Conservation (phyloP, 2,329 filamentous ascomycete genomes). For the Pseudogymnoascus sp. region DNA sequence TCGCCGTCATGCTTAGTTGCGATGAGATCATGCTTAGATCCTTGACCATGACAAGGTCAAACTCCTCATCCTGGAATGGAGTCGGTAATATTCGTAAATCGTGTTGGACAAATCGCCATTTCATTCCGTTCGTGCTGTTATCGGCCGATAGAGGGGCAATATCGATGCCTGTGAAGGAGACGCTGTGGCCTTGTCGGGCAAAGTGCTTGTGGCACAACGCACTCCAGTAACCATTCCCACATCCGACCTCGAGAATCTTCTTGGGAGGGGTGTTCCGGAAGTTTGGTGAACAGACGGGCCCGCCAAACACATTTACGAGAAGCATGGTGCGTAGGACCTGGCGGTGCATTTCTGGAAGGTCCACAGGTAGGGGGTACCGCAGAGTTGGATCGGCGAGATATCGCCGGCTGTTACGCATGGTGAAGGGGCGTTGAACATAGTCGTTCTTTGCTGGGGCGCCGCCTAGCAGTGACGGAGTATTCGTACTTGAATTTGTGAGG, state of each 20-base stretch:
- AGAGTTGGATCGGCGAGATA: conserved; percentile 70
- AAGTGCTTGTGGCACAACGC: conserved; percentile 81
- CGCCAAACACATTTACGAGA: conserved; percentile 73
- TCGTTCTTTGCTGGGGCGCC: conserved; percentile 4
- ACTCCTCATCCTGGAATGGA: conserved; percentile 73
- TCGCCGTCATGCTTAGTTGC: conserved; percentile 48
- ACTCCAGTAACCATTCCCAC: conserved; percentile 85
- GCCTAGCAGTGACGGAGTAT: conserved; percentile 7
- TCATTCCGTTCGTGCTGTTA: conserved; percentile 62
- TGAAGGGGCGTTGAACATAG: conserved; percentile 46
- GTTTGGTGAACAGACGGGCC: conserved; percentile 67
- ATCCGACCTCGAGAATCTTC: conserved; percentile 79
- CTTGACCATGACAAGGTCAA: conserved; percentile 85
- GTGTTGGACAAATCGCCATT: conserved; percentile 84
- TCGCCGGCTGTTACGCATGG: conserved; percentile 70
- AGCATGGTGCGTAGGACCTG: conserved; percentile 81
- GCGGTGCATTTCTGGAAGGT: conserved; percentile 79
- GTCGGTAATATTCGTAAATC: conserved; percentile 70
- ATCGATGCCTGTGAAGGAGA: conserved; percentile 78
- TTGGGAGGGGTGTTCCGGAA: conserved; percentile 62
- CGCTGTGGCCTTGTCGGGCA: conserved; percentile 58
- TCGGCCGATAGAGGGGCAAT: conserved; percentile 66
- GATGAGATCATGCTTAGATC: conserved; percentile 66
- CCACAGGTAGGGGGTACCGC: conserved; percentile 80
- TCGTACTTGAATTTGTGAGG: conserved; percentile 9